Conservation (phyloP, 371 early-diverging fungal species). For the Entomophthora muscae region DNA sequence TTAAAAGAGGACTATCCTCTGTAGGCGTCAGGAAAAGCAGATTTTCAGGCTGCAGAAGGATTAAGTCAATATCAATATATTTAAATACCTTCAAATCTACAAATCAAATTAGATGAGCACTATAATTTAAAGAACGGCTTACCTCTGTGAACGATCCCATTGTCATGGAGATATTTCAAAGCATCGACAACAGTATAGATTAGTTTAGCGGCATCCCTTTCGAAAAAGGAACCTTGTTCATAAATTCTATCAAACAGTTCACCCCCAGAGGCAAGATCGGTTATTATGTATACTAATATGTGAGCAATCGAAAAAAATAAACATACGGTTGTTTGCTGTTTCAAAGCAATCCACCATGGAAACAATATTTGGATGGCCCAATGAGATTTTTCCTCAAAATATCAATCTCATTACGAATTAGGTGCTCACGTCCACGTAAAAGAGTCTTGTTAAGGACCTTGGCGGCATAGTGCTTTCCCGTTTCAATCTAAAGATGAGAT, state of each 20-base stretch:
- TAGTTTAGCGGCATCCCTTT: slow-evolving; percentile 69
- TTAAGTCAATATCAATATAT: not conserved
- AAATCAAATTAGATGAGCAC: not conserved
- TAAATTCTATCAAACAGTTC: slow-evolving; percentile 81
- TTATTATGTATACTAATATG: slow-evolving; percentile 60
- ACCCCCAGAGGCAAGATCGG: slow-evolving; percentile 79
- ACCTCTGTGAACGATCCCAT: too few species aligned
- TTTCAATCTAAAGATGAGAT: slow-evolving; percentile 68
- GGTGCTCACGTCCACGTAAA: slow-evolving; percentile 74
- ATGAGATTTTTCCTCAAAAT: slow-evolving; percentile 63
- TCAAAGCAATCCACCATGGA: slow-evolving; percentile 82
- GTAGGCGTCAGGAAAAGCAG: slow-evolving; percentile 57
- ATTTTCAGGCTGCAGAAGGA: slow-evolving; percentile 53
- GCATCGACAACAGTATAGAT: slow-evolving; percentile 52
- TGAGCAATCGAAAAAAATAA: slow-evolving; percentile 9
- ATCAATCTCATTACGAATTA: slow-evolving; percentile 80
- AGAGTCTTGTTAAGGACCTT: slow-evolving; percentile 82
- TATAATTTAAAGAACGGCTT: slow-evolving; percentile 3
- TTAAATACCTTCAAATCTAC: slow-evolving; percentile 26
- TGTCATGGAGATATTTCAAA: slow-evolving; percentile 68
- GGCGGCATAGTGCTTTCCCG: slow-evolving; percentile 69
- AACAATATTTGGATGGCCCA: slow-evolving; percentile 71
- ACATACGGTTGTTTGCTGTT: slow-evolving; percentile 66
- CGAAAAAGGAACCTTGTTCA: slow-evolving; percentile 56
- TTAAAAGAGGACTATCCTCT: slow-evolving; percentile 47